A percentile compares a stretch with the other conserved stretches of the same genome.
Evolutionary conservation across 2,329 filamentous ascomycete species (phyloP).

Genomic region (Cryphonectria nitschkei): DNA sequence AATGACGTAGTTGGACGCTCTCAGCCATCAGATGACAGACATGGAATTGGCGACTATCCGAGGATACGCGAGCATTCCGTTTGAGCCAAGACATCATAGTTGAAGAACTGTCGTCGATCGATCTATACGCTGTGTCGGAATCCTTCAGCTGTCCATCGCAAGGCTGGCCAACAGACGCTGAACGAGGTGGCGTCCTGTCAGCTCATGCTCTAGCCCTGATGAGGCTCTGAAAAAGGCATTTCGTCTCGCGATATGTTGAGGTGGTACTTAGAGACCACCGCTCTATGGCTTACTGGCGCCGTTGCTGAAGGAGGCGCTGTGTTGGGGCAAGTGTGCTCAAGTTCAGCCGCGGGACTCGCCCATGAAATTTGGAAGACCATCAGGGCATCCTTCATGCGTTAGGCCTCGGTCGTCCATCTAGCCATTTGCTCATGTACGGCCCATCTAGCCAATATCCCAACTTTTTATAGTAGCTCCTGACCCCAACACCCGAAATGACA

Average conservation of each 20-base stretch:
- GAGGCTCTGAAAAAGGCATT: neutral
- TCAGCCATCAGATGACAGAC: conserved; percentile 2
- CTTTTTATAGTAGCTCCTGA: conserved; percentile 91
- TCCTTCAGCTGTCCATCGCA: neutral
- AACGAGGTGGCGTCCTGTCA: neutral
- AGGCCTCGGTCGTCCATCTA: conserved; percentile 51
- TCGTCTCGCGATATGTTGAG: neutral
- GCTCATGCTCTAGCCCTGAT: neutral
- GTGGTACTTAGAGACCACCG: neutral
- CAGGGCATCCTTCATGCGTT: conserved; percentile 2
- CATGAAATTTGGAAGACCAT: neutral
- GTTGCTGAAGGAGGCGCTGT: neutral
- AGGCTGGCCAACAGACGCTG: neutral
- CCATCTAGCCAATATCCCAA: conserved; percentile 94
- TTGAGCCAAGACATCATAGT: neutral
- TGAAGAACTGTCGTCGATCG: neutral
- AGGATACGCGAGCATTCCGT: neutral
- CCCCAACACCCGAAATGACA: conserved; percentile 97
- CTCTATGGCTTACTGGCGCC: neutral
- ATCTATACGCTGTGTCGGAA: neutral
- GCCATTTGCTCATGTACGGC: conserved; percentile 76
- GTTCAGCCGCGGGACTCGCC: neutral
- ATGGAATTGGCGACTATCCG: neutral
- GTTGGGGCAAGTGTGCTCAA: neutral
- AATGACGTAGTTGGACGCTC: neutral